Percentiles rank a stretch among this genome's conserved stretches.
phyloP scores from a whole-genome alignment of 192 early-diverging fungal species.

The Chytriomyces confervae region DNA sequence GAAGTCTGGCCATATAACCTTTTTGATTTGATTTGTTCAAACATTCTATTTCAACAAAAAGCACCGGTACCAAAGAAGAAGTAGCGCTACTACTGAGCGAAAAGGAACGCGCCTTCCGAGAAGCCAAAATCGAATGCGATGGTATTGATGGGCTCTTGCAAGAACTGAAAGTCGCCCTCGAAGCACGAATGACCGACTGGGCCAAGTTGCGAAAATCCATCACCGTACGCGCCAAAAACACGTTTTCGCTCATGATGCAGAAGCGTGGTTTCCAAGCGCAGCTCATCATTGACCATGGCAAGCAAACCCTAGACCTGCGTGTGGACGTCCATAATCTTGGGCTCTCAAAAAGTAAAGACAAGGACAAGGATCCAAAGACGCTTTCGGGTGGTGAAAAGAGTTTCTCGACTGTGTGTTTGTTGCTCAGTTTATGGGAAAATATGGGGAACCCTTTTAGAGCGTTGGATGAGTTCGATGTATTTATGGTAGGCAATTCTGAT shows the following conservation, averaged over 20 bases:
- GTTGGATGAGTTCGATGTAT: slow-evolving; percentile 99
- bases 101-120: neutral
- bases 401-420: slow-evolving; percentile 91
- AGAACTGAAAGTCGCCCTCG: slow-evolving; percentile 60
- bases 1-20: neutral
- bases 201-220: slow-evolving; percentile 76
- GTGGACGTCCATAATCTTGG: slow-evolving; percentile 33
- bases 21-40: neutral
- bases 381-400: slow-evolving; percentile 98
- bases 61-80: slow-evolving; percentile 20
- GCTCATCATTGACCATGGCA: slow-evolving; percentile 76
- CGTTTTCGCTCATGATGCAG: slow-evolving; percentile 76
- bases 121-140: slow-evolving; percentile 36
- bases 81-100: neutral
- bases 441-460: slow-evolving; percentile 92
- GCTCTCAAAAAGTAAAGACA: slow-evolving; percentile 29
- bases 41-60: slow-evolving; percentile 1
- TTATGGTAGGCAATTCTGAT: slow-evolving; percentile 69
- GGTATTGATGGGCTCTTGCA: slow-evolving; percentile 13
- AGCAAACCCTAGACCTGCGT: slow-evolving; percentile 62
- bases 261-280: slow-evolving; percentile 84
- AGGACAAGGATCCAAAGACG: slow-evolving; percentile 86
- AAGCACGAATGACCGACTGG: slow-evolving; percentile 68
- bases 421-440: slow-evolving; percentile 91
- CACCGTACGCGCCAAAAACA: slow-evolving; percentile 69